Conservation (phyloP, 208 protist genomes). For the Wallacemonas sp. region DNA sequence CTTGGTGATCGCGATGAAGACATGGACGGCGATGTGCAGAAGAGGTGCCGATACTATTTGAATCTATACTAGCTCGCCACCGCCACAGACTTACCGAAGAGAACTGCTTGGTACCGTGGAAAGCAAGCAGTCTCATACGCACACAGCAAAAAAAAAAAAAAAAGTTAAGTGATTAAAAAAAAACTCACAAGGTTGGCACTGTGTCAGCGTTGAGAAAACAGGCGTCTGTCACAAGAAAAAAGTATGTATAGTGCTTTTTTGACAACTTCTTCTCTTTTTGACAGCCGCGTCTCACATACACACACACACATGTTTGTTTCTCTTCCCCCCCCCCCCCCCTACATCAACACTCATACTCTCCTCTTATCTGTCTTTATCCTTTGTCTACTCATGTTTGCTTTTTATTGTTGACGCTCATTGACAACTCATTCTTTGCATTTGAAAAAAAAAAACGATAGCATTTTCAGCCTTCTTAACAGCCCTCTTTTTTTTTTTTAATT, state of each 20-base stretch:
- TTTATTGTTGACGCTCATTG: conserved; percentile 12
- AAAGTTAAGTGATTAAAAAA: too few relatives aligned
- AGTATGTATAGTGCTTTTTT: too few relatives aligned
- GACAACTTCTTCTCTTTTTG: too few relatives aligned
- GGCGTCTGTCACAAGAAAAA: too few relatives aligned
- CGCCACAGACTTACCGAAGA: too few relatives aligned
- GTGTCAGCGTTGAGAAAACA: too few relatives aligned
- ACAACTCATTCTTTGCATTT: neutral
- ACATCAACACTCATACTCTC: neutral
- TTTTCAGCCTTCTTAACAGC: conserved; percentile 42
- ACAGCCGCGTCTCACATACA: too few relatives aligned
- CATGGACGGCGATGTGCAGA: conserved; percentile 2
- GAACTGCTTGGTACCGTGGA: too few relatives aligned
- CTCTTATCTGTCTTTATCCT: neutral
- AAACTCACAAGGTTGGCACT: too few relatives aligned
- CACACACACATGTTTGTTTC: too few relatives aligned
- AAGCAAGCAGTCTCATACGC: neutral
- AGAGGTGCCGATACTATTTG: conserved; percentile 7
- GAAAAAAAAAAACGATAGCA: conserved; percentile 22
- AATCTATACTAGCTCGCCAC: conserved; percentile 6
- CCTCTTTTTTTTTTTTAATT: conserved; percentile 60
- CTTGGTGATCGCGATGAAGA: neutral
- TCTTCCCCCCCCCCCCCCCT: neutral
- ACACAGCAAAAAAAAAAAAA: conserved; percentile 5
- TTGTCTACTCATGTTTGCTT: neutral